A percentile compares a stretch with the other conserved stretches of the same genome.
Conservation (phyloP, 2,329 filamentous ascomycete species). For the Penicillium sp. region DNA sequence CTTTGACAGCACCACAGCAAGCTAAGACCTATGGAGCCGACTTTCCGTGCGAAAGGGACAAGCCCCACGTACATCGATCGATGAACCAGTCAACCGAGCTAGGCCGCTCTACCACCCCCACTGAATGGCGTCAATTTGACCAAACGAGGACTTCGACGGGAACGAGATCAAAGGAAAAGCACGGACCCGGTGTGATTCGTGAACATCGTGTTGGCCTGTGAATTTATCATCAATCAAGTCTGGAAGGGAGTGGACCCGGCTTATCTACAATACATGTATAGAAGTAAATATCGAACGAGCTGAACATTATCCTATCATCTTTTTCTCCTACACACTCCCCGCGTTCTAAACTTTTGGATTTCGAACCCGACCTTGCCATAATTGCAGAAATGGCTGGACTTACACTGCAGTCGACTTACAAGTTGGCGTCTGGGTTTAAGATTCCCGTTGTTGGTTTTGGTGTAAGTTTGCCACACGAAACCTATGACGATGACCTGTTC, state of each 20-base stretch:
- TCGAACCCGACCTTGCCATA: neutral
- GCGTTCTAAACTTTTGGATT: neutral
- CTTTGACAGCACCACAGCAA: neutral
- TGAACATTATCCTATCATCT: neutral
- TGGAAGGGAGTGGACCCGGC: neutral
- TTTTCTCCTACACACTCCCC: neutral
- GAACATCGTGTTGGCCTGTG: constrained; percentile 3
- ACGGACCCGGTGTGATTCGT: constrained; percentile 15
- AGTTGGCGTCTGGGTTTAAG: constrained; percentile 45
- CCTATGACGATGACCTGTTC: too few species aligned
- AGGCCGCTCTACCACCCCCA: constrained; percentile 9
- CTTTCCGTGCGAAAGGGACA: neutral
- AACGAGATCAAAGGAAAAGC: constrained; percentile 15
- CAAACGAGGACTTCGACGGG: constrained; percentile 2
- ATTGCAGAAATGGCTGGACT: constrained; percentile 31
- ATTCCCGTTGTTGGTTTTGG: constrained; percentile 49
- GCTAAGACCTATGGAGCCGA: neutral
- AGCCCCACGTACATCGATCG: constrained; percentile 9
- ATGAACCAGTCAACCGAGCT: constrained; percentile 16
- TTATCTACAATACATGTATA: neutral
- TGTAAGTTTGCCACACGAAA: constrained; percentile 34
- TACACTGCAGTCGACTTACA: constrained; percentile 42
- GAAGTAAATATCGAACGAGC: neutral
- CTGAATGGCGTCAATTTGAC: constrained; percentile 15
- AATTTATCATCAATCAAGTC: constrained; percentile 16